Base-by-base conservation (phyloP, 352 stramenopile genomes). In the Elongisporangium senticosum region DNA sequence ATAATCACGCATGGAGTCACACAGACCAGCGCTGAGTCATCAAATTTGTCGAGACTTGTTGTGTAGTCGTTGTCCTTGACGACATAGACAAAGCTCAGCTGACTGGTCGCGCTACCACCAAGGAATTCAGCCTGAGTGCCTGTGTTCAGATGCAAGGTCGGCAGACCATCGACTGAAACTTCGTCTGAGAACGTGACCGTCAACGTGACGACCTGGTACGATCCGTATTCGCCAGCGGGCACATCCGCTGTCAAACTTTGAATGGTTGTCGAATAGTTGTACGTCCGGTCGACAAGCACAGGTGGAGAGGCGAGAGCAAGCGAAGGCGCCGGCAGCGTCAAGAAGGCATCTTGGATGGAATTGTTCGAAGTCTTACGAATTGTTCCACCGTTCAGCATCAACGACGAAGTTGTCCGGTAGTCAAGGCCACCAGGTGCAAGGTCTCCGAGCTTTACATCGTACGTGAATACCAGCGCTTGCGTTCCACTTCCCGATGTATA, bases 61-160 rank as follows among this genome's bases (percentile, higher is more conserved):
- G 71, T 73, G 1, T 51, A 54, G 59, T 93, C 82, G 21, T 64
- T 69, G 40, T 77, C 65, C 7, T 62, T 59, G 2, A 93, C 74
- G n/a, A 89, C 83, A 58, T 95, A 75, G 39, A 89, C 56, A 55
- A 93, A 93, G n/a, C 82, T 13, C 5, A 93, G 64, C 2, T 63
- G 68, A 11, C 49, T n/a, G 2, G 80, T 89, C 0, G 60, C 72
- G 20, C 71, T 75, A 14, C 80, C 83, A 40, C 68, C 72, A 13
- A 86, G 68, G 55, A 90, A 95, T 3, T 71, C 68, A 1, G 91
- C 81, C 26, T 67, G 52, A 0, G 67, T 63, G 17, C 76, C 72
- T 22, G 79, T 87, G 59, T 84, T 91, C 40, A 95, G 66, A 20
- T 80, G 78, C 11, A 93, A 61, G 50, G 62, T 63, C 2, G 82